Evolutionary conservation across 495 filamentous ascomycete species (phyloP).

Genomic region (Aspergillus bridgeri): DNA sequence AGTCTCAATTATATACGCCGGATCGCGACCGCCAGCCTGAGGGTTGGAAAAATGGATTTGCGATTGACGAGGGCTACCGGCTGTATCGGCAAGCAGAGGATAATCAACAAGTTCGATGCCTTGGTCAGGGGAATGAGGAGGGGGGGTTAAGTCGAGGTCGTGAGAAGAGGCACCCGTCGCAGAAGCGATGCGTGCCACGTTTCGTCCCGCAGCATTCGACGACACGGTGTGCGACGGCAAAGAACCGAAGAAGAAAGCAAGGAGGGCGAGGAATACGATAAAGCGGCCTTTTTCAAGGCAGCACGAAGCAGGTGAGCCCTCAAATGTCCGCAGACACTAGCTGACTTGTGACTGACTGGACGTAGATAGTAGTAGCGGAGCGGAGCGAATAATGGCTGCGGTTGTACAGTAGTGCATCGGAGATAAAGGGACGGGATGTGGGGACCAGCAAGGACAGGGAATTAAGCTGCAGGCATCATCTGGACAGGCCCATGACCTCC

Average conservation of each 20-base stretch:
- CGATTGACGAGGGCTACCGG: slow-evolving; percentile 4
- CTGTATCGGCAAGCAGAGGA: slow-evolving; percentile 18
- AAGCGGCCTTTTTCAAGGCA: neutral
- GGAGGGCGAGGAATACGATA: neutral
- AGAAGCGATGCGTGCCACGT: slow-evolving; percentile 29
- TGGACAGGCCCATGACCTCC: neutral
- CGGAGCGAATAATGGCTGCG: neutral
- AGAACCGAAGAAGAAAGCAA: neutral
- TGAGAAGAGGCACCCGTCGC: slow-evolving; percentile 25
- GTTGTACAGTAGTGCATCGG: neutral
- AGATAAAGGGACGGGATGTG: neutral
- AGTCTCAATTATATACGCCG: neutral
- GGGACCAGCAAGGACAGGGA: neutral
- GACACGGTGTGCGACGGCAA: slow-evolving; percentile 19
- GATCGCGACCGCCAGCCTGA: neutral
- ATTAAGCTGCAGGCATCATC: neutral
- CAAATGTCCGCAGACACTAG: neutral
- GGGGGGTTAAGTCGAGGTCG: slow-evolving; percentile 24
- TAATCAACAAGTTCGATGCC: slow-evolving; percentile 40
- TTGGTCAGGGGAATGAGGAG: slow-evolving; percentile 9
- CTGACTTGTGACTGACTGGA: neutral
- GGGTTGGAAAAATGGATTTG: slow-evolving; percentile 1
- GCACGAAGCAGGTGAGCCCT: neutral
- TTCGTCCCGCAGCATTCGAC: slow-evolving; percentile 26
- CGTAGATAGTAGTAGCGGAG: neutral